Base-by-base conservation (phyloP, 805 yeast genomes). In the Citeromyces matritensis region DNA sequence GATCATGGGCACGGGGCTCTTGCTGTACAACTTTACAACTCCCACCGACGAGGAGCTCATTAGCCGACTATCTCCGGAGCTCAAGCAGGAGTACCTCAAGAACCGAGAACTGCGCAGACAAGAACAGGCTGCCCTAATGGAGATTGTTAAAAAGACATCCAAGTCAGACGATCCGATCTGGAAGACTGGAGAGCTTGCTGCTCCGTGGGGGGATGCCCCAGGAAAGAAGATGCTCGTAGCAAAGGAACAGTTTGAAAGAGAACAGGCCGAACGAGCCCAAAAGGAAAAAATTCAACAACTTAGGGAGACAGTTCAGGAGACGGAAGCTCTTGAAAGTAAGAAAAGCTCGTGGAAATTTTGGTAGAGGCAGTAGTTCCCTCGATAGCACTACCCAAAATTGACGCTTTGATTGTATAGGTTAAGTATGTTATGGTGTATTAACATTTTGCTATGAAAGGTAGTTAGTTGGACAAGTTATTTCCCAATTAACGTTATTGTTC, bases 41-140 rank as follows among this genome's bases (percentile, higher is more conserved):
- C 97, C 97, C 3, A 69, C 86, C 2, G 94, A 82, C 40, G 94
- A 84, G 42, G 69, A 86, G 45, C 52, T 86, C 30, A 64, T 85
- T 26, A 70, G 74, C 1, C 53, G 65, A 31, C 63, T 85, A 40
- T 79, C 94, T 5, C 95, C 97, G 1, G 95, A 86, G 47, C 58
- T 85, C 28, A 63, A 83, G 39, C 73, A 73, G 13, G 77, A 80
- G 37, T 83, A 81, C 49, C 85, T 77, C 41, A 57, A 62, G 33
- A 75, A 78, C 43, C 64, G 59, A 40, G 72, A 58, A 6, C 49
- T 78, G 17, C 66, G 88, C 47, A 66, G 66, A 42, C 58, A 62
- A 35, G 93, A 81, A 48, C 88, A 80, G 45, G 64, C 65, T 39
- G 77, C 70, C 44, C 49, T 81, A 38, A 77, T 78, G 67, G 69